These are phyloP conservation scores for Kluyveromyces siamensis DNA, from an alignment of 805 yeast genomes.

Conservation along the genomic window DNA sequence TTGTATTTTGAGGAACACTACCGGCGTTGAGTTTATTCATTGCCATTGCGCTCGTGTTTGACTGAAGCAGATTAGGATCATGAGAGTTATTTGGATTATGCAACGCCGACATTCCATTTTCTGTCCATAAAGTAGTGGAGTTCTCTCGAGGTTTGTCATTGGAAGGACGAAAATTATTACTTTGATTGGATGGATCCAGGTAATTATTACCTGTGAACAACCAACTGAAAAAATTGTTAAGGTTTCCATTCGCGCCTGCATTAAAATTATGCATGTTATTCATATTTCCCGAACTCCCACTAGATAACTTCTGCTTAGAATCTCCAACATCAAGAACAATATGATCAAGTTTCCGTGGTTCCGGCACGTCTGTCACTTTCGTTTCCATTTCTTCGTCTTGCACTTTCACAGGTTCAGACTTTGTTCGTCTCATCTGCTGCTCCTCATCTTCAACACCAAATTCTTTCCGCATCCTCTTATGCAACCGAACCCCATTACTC, in stretches of 20 bases:
- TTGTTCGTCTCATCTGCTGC: neutral
- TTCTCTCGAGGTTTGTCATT: neutral
- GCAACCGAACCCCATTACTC: constrained; percentile 8
- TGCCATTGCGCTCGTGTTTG: neutral
- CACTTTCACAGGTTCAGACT: neutral
- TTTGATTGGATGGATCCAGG: neutral
- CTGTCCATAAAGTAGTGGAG: neutral
- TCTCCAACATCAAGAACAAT: neutral
- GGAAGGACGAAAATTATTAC: neutral
- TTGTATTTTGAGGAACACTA: neutral
- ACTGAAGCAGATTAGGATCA: neutral
- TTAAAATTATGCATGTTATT: neutral
- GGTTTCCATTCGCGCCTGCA: neutral
- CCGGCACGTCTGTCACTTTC: neutral
- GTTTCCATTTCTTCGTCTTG: neutral
- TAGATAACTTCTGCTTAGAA: neutral
- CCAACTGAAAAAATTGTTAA: constrained; percentile 14
- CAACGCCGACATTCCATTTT: neutral
- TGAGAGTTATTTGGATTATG: neutral
- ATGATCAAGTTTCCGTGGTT: neutral
- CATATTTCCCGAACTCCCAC: neutral
- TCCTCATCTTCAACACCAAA: constrained; percentile 1
- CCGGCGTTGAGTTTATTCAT: no score
- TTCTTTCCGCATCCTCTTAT: constrained; percentile 1
- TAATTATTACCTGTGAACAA: constrained; percentile 8